These are phyloP conservation scores for Drosera spatulata DNA, from an alignment of 179 eudicot genomes.

Conservation along the genomic window DNA sequence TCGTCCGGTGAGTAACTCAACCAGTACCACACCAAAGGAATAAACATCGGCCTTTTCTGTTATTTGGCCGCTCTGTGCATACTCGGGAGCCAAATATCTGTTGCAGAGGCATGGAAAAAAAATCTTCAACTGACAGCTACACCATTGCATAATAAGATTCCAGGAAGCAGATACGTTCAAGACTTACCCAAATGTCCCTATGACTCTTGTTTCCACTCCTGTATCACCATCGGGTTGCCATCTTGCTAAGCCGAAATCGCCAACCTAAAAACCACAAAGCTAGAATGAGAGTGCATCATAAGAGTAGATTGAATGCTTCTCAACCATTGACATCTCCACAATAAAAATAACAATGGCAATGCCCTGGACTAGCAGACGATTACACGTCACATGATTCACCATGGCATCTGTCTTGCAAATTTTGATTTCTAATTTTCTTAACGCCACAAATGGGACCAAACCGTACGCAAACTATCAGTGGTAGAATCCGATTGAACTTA, in stretches of 20 bases:
- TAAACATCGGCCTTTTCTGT: constrained; percentile 85
- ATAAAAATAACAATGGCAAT: no score
- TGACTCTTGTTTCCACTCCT: constrained; percentile 72
- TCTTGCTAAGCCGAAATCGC: constrained; percentile 80
- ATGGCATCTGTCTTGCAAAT: no score
- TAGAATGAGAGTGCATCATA: no score
- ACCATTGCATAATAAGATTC: background rate
- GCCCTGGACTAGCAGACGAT: no score
- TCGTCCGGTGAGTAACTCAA: constrained; percentile 67
- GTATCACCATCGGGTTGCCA: constrained; percentile 90
- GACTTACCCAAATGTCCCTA: constrained; percentile 82
- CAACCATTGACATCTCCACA: no score
- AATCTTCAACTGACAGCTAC: background rate
- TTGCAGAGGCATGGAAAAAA: background rate
- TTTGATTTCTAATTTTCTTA: no score
- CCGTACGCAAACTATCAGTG: no score
- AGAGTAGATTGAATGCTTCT: no score
- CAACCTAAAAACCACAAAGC: constrained; percentile 46
- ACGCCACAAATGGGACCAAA: no score
- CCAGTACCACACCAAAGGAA: constrained; percentile 76
- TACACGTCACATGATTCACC: no score
- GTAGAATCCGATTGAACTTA: no score
- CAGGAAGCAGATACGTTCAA: background rate
- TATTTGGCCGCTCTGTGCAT: constrained; percentile 80
- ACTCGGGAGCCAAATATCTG: constrained; percentile 85